These are phyloP conservation scores for Cercophora newfieldiana DNA, from an alignment of 495 filamentous ascomycete species.

Conservation along the genomic window DNA sequence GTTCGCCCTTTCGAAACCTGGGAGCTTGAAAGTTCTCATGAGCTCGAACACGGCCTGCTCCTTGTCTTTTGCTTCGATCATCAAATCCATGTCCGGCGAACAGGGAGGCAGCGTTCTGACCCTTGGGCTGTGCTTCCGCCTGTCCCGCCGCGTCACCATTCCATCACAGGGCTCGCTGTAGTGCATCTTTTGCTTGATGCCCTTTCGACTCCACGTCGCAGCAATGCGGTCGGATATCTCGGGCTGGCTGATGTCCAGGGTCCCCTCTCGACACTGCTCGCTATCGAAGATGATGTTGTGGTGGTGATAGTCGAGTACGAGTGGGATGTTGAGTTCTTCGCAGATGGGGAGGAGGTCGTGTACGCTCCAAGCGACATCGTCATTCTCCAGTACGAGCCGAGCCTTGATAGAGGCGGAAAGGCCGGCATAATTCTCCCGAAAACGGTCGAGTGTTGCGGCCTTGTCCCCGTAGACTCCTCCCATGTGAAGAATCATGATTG, in stretches of 20 bases:
- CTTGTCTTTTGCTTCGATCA: conserved; percentile 99
- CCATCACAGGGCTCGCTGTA: conserved; percentile 78
- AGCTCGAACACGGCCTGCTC: conserved; percentile 96
- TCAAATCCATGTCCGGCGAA: conserved; percentile 79
- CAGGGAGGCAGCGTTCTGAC: conserved; percentile 81
- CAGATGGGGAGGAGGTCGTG: conserved; percentile 91
- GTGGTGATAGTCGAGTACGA: conserved; percentile 93
- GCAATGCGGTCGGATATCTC: conserved; percentile 59
- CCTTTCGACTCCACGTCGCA: conserved; percentile 82
- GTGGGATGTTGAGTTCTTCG: conserved; percentile 87
- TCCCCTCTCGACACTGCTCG: conserved; percentile 75
- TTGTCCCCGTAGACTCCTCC: conserved; percentile 92
- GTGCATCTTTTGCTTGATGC: conserved; percentile 94
- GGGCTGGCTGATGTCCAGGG: conserved; percentile 75
- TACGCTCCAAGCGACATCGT: conserved; percentile 85
- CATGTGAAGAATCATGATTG: conserved; percentile 94
- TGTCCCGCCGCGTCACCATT: conserved; percentile 72
- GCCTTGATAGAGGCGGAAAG: conserved; percentile 68
- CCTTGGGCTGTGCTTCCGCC: conserved; percentile 80
- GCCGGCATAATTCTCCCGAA: conserved; percentile 71
- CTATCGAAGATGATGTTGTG: conserved; percentile 90
- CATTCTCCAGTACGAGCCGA: conserved; percentile 88
- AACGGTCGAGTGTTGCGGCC: conserved; percentile 74
- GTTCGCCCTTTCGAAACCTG: conserved; percentile 71
- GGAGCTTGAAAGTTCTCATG: conserved; percentile 82